These are phyloP conservation scores for Amanita exitialis DNA, from an alignment of 768 basidiomycete species.

Conservation along the genomic window DNA sequence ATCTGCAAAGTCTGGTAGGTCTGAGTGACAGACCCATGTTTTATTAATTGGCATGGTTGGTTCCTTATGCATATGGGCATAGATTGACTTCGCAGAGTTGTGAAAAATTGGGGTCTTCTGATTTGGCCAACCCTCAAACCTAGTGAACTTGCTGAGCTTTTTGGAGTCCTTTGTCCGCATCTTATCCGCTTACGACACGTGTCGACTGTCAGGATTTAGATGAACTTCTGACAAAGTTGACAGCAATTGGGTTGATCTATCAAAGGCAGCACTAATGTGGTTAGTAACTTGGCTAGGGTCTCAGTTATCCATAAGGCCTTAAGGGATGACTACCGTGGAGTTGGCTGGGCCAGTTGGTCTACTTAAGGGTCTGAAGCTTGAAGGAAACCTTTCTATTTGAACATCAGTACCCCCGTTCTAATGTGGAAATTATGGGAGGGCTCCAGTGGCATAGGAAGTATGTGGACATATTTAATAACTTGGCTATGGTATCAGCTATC, in stretches of 20 bases:
- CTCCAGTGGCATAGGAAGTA: neutral
- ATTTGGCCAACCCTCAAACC: neutral
- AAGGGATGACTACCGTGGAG: neutral
- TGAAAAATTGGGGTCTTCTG: neutral
- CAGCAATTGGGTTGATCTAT: neutral
- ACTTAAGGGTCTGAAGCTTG: neutral
- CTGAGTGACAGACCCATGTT: neutral
- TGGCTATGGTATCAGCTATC: too few species aligned
- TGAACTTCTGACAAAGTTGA: neutral
- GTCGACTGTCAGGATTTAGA: neutral
- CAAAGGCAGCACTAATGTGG: neutral
- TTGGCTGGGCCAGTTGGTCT: neutral
- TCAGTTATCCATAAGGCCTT: neutral
- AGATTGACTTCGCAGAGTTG: neutral
- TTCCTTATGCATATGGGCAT: neutral
- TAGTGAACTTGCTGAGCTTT: neutral
- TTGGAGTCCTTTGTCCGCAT: neutral
- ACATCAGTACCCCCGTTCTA: neutral
- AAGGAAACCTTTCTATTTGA: neutral
- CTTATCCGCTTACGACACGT: slow-evolving; percentile 1
- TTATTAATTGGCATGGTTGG: neutral
- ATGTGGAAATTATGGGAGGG: neutral
- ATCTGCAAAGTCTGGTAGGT: too few species aligned
- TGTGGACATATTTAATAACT: too few species aligned
- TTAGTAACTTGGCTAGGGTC: neutral